Base-by-base conservation (phyloP, 2,329 filamentous ascomycete genomes). In the Fusarium albidum region DNA sequence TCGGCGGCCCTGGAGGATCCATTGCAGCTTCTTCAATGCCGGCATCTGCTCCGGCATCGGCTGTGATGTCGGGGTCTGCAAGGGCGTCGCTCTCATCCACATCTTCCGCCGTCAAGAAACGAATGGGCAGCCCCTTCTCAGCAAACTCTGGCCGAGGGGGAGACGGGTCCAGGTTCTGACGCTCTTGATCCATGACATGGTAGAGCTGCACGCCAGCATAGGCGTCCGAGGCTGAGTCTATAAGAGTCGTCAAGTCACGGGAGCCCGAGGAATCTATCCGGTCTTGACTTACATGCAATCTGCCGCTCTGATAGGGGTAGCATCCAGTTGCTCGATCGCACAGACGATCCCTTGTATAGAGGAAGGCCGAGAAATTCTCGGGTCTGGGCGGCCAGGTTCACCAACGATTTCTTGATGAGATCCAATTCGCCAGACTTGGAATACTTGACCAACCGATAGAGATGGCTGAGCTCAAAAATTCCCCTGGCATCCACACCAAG, bases 171-270 rank as follows among this genome's bases (percentile, higher is more conserved):
- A 96, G 77, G 7, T 77, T 75, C 62, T 83, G 78, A 13, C 93
- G 81, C 64, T 89, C 84, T 42, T 82, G 75, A 51, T 97, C 88
- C 37, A 96, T 76, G 1, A 82, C 80, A 54, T 91, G 79, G 66
- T 85, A 96, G 2, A 97, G 76, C 49, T 91, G 88, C 10, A 89
- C 73, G 35, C 87, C 84, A 53, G 90, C 92, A 69, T 96, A 97
- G 0, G 91, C 89, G 70, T 96, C 92, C 1, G 90, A 87, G 11
- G 91, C 92, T 9, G 91, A 86, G 71, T 93, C 87, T 90, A 26
- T 2, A 15, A 25, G 6, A 9, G 3, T n/a, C 5, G 17, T 63
- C 34, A 67, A 52, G 25, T 27, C 13, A 34, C 17, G 26, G 39
- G 10, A 18, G 3, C 9, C 10, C 15, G 15, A 18, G 28, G 14